These are phyloP conservation scores for Inga leiocalycina DNA, from an alignment of 306 rosid species.

Conservation along the genomic window DNA sequence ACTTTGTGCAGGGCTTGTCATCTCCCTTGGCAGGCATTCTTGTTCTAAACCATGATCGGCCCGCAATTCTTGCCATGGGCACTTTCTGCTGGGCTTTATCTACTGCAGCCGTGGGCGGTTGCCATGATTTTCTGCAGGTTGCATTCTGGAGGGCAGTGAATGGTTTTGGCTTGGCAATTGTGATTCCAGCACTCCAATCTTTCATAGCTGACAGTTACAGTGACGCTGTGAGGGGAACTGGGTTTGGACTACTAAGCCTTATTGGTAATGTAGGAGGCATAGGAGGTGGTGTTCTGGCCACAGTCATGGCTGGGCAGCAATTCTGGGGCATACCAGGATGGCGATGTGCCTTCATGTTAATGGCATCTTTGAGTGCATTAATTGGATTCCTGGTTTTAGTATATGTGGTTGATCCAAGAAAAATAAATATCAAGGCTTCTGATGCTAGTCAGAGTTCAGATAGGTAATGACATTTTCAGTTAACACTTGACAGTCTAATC, in stretches of 20 bases:
- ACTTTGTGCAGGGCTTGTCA: slow-evolving; percentile 80
- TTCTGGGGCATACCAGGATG: slow-evolving; percentile 82
- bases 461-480: slow-evolving; percentile 46
- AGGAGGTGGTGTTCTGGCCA: slow-evolving; percentile 96
- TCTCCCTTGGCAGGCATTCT: slow-evolving; percentile 94
- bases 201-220: slow-evolving; percentile 91
- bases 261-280: slow-evolving; percentile 83
- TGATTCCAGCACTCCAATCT: slow-evolving; percentile 95
- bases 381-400: slow-evolving; percentile 78
- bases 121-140: slow-evolving; percentile 66
- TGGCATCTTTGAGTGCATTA: slow-evolving; percentile 80
- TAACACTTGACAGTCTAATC: neutral
- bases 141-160: slow-evolving; percentile 93
- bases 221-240: slow-evolving; percentile 80
- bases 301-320: slow-evolving; percentile 87
- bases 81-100: slow-evolving; percentile 95
- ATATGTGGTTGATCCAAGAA: slow-evolving; percentile 79
- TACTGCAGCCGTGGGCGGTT: slow-evolving; percentile 84
- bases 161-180: slow-evolving; percentile 95
- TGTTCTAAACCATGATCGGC: slow-evolving; percentile 78
- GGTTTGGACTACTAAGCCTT: slow-evolving; percentile 83
- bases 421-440: slow-evolving; percentile 27
- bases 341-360: slow-evolving; percentile 80
- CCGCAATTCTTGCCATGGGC: slow-evolving; percentile 83
- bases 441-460: slow-evolving; percentile 44